Base-by-base conservation (phyloP, 2,329 filamentous ascomycete genomes). In the Colletotrichum acutatum region DNA sequence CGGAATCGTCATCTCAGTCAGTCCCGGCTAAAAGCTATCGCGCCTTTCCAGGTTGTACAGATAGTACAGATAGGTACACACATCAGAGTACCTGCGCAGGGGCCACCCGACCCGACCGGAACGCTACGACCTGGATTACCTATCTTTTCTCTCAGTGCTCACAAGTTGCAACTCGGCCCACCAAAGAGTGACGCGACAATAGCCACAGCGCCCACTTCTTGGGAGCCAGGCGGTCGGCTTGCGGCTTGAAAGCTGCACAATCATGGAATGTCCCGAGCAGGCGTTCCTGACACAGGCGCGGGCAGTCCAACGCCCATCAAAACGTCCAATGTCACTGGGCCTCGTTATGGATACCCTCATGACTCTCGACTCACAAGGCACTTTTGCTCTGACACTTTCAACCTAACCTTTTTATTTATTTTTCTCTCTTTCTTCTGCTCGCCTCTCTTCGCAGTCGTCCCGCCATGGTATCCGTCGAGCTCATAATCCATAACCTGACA, bases 71-170 rank as follows among this genome's bases (percentile, higher is more conserved):
- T 49, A 46, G 26, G 14, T 11, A 19, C 49, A 37, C 61, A 37
- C 42, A 34, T 28, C 61, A 37, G 19, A 32, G 42, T 46, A 37
- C 22, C 54, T 57, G 63, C 19, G 34, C 63, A 67, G 26, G 49
- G 54, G 64, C 46, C 68, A 60, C 63, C 63, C 56, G n/a, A 52
- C 49, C 28, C 53, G 56, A 60, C 68, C 54, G 16, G 24, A 46
- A 46, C 62, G 42, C 42, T 59, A 32, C 34, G 52, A 19, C n/a
- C n/a, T n/a, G n/a, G n/a, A n/a, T 19, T 42, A 42, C 37, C 37
- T 42, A 19, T 42, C 14, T 16, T 28, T 12, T 37, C 26, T 37
- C 56, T 42, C 37, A 28, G n/a, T 30, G 22, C 42, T 30, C 58
- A 52, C n/a, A n/a, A 53, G 32, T 46, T 28, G 52, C 37, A 49